phyloP scores from a whole-genome alignment of 768 basidiomycete genomes.

The Dentipellis fragilis region DNA sequence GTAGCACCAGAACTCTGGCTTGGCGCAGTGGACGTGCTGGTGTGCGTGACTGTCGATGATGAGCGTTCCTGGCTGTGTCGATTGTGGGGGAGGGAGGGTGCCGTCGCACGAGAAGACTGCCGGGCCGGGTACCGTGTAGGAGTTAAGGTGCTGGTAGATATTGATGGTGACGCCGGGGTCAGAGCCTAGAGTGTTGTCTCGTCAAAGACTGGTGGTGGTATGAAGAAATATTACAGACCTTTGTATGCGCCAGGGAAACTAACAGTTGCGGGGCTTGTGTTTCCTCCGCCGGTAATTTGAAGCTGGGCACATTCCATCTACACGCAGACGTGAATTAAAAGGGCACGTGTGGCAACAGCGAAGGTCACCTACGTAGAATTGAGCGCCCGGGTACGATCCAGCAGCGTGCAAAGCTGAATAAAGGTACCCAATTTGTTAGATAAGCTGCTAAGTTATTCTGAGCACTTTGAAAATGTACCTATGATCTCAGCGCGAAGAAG shows the following conservation, averaged over 20 bases:
- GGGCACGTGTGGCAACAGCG: neutral
- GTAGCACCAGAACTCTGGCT: neutral
- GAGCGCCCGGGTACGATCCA: conserved; percentile 40
- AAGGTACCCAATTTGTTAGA: neutral
- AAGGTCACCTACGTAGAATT: conserved; percentile 35
- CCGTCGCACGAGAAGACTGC: conserved; percentile 18
- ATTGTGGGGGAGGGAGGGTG: neutral
- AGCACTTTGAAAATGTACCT: conserved; percentile 20
- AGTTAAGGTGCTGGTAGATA: conserved; percentile 20
- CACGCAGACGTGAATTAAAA: neutral
- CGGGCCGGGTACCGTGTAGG: conserved; percentile 19
- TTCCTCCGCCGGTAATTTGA: conserved; percentile 25
- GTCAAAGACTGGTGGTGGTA: neutral
- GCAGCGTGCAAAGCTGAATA: conserved; percentile 34
- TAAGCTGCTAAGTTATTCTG: conserved; percentile 3
- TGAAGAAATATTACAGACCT: conserved; percentile 11
- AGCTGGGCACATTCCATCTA: conserved; percentile 30
- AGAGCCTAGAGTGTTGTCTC: conserved; percentile 11
- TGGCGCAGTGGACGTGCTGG: neutral
- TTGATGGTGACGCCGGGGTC: conserved; percentile 27
- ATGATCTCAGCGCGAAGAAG: conserved; percentile 34
- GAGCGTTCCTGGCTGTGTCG: neutral
- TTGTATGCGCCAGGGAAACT: conserved; percentile 28
- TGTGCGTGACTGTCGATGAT: neutral
- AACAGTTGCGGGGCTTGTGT: conserved; percentile 22